phyloP scores from a whole-genome alignment of 306 rosid species.

The Quercus gilva region DNA sequence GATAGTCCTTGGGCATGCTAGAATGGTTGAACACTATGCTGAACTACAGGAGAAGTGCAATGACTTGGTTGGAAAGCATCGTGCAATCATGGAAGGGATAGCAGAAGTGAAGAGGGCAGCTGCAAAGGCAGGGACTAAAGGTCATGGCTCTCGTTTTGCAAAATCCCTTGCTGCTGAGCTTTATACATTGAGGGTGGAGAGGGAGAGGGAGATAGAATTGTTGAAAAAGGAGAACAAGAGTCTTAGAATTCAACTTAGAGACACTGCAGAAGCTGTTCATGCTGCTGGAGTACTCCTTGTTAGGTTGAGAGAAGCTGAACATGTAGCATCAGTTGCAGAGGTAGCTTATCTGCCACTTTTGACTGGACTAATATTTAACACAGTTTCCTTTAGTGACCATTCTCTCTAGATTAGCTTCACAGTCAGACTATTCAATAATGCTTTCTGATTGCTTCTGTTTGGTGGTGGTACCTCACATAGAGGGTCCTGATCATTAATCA shows the following conservation, averaged over 20 bases:
- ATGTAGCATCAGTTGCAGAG: constrained; percentile 74
- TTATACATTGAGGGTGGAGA: constrained; percentile 77
- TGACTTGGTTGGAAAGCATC: constrained; percentile 68
- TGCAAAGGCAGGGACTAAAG: constrained; percentile 73
- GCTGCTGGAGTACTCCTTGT: constrained; percentile 97
- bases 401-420: no score
- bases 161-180: constrained; percentile 90
- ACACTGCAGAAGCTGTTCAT: constrained; percentile 99
- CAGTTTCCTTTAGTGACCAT: not conserved
- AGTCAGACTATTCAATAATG: no score
- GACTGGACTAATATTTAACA: not conserved
- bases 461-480: no score
- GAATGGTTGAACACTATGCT: constrained; percentile 89
- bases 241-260: constrained; percentile 85
- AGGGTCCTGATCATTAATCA: no score
- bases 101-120: constrained; percentile 91
- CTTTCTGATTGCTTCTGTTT: not conserved
- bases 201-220: constrained; percentile 83
- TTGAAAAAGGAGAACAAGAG: constrained; percentile 79
- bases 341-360: constrained; percentile 32
- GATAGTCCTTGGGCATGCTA: constrained; percentile 83
- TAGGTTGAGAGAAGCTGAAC: constrained; percentile 91
- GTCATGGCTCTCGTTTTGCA: constrained; percentile 78
- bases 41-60: constrained; percentile 90
- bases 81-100: constrained; percentile 86